Evolutionary conservation across 2,329 filamentous ascomycete genomes (phyloP).

Genomic region (Aureobasidium sp.): DNA sequence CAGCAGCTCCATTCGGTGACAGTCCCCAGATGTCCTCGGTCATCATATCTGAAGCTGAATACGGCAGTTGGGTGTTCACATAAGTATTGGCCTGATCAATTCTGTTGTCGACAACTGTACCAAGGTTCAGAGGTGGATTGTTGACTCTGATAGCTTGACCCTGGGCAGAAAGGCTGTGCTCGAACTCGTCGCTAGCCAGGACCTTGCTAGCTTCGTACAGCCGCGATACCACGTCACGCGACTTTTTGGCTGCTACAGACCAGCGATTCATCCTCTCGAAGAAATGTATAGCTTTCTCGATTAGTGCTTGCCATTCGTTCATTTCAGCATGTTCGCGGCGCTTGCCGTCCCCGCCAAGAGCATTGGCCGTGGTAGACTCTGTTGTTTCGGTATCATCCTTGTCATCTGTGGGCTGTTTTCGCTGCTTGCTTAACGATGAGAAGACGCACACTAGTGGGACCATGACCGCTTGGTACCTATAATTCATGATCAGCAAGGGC

Average conservation of each 20-base stretch:
- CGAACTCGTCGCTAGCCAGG: slow-evolving; percentile 20
- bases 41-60: neutral
- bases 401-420: neutral
- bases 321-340: slow-evolving; percentile 23
- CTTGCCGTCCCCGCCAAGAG: neutral
- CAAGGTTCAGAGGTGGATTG: neutral
- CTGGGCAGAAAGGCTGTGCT: neutral
- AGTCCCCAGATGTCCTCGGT: slow-evolving; percentile 17
- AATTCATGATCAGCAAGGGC: too few species aligned
- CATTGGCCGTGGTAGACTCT: too few species aligned
- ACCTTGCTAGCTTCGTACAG: slow-evolving; percentile 35
- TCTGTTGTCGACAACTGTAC: neutral
- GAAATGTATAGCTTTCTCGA: slow-evolving; percentile 37
- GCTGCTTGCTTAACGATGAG: slow-evolving; percentile 22
- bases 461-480: slow-evolving; percentile 65
- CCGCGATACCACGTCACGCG: slow-evolving; percentile 34
- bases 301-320: slow-evolving; percentile 35
- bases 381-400: too few species aligned
- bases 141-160: too few species aligned
- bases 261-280: slow-evolving; percentile 38
- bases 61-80: neutral
- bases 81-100: too few species aligned
- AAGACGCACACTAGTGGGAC: slow-evolving; percentile 70
- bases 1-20: slow-evolving; percentile 19
- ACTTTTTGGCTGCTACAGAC: slow-evolving; percentile 40